Base-by-base conservation (phyloP, 148 eudicot genomes). In the Simmondsia chinensis region DNA sequence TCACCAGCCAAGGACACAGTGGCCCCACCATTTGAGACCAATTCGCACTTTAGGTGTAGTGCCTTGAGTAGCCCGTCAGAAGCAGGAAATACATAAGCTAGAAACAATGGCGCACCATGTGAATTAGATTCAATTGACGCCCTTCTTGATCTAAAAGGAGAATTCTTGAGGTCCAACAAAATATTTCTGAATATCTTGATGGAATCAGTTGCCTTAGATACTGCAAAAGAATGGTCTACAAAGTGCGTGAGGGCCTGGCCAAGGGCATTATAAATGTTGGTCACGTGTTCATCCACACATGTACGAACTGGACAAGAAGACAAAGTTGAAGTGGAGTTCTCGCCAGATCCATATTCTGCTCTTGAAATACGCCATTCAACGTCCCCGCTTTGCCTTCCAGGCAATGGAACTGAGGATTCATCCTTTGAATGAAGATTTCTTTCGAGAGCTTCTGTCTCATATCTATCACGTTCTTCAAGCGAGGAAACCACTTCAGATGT, bases 371-470 rank as follows among this genome's bases (percentile, higher is more conserved):
- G 88, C 97, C 97, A 91, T 59, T 82, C 83, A 59, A 65, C 77
- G 73, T 76, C 87, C 43, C 97, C 97, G 66, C 88, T 91, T 58
- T 50, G 66, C 74, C 97, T 79, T 46, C 97, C 97, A 20, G 97
- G 95, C 43, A 91, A 75, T 47, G 86, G 76, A 63, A 76, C 63
- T 31, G 81, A 74, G 46, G 50, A 33, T 32, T 74, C 79, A 20
- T 65, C 81, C 65, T 76, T 66, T 18, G 75, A 70, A 26, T 55
- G 64, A 25, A 70, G 50, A 64, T 57, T 65, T 33, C 70, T 66
- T 48, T 81, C 84, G 45, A 91, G 61, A 50, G 72, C 50, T 56
- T 70, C 71, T 43, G 35, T 50, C 67, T 91, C 97, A 46, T 43
- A 55, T 54, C 57, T 68, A 64, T 82, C 85, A 25, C 83, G 94